phyloP scores from a whole-genome alignment of 177 flowering plant genomes.

The Telopea speciosissima region DNA sequence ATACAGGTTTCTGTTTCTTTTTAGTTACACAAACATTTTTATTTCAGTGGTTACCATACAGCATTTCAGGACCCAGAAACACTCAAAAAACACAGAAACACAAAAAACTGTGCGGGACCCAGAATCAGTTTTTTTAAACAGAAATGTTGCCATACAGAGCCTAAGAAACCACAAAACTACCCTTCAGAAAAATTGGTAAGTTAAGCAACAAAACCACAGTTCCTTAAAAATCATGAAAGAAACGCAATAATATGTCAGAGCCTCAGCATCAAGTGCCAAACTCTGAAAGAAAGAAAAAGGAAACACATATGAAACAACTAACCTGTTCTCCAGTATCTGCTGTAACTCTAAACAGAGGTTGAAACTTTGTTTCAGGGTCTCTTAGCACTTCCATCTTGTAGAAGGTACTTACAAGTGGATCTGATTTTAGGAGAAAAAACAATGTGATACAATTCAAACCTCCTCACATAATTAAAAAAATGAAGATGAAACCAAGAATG shows the following conservation, averaged over 20 bases:
- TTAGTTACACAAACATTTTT: no score
- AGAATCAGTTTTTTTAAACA: no score
- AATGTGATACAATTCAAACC: background rate
- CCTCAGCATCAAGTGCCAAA: background rate
- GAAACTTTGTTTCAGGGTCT: conserved; percentile 47
- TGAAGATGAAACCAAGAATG: background rate
- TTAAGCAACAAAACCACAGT: background rate
- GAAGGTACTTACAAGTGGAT: conserved; percentile 28
- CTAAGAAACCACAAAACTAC: background rate
- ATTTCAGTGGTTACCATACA: no score
- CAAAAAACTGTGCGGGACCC: no score
- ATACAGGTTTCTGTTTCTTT: no score
- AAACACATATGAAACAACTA: conserved; percentile 4
- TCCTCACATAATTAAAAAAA: no score
- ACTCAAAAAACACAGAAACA: no score
- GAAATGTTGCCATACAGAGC: background rate
- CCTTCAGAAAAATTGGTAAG: background rate
- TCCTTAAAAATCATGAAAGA: background rate
- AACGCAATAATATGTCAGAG: background rate
- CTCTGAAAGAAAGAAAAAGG: background rate
- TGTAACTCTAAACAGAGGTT: conserved; percentile 73
- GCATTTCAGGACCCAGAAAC: no score
- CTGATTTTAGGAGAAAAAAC: conserved; percentile 25
- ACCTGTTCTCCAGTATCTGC: conserved; percentile 64
- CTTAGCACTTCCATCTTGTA: conserved; percentile 83